Conservation (phyloP, 768 basidiomycete species). For the Naganishia friedmannii region DNA sequence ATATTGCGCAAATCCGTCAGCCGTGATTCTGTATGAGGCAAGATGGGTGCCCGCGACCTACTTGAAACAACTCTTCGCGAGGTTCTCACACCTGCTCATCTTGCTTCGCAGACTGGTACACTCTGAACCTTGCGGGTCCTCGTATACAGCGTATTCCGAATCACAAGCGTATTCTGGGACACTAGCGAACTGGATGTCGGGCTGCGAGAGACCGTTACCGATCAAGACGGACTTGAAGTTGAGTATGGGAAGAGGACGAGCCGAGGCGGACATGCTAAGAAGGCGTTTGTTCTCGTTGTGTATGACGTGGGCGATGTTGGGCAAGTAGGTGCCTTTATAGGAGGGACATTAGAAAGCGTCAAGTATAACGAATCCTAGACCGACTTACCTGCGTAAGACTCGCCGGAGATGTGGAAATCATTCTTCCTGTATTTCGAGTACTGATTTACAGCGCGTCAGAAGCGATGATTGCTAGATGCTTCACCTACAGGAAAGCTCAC, state of each 20-base stretch:
- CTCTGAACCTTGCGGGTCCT: slow-evolving; percentile 63
- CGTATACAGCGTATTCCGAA: slow-evolving; percentile 66
- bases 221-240: slow-evolving; percentile 80
- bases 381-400: slow-evolving; percentile 55
- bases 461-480: not conserved
- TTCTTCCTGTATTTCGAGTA: slow-evolving; percentile 47
- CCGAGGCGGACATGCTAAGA: slow-evolving; percentile 42
- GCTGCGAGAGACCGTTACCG: slow-evolving; percentile 68
- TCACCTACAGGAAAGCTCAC: slow-evolving; percentile 66
- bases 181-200: slow-evolving; percentile 72
- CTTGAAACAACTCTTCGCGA: slow-evolving; percentile 64
- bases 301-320: slow-evolving; percentile 75
- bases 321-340: slow-evolving; percentile 63
- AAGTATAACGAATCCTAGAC: not conserved
- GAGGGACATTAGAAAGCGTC: not conserved
- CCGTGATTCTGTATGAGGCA: too few species aligned
- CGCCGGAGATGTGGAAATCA: slow-evolving; percentile 53
- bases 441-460: slow-evolving; percentile 30
- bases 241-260: slow-evolving; percentile 57
- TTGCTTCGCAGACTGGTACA: slow-evolving; percentile 65
- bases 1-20: not conserved
- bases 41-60: too few species aligned
- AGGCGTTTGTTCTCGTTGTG: slow-evolving; percentile 68
- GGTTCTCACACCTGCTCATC: slow-evolving; percentile 68
- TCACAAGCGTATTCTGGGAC: slow-evolving; percentile 63